phyloP scores from a whole-genome alignment of 371 early-diverging fungal genomes.

The Sanchytrium tribonematis region DNA sequence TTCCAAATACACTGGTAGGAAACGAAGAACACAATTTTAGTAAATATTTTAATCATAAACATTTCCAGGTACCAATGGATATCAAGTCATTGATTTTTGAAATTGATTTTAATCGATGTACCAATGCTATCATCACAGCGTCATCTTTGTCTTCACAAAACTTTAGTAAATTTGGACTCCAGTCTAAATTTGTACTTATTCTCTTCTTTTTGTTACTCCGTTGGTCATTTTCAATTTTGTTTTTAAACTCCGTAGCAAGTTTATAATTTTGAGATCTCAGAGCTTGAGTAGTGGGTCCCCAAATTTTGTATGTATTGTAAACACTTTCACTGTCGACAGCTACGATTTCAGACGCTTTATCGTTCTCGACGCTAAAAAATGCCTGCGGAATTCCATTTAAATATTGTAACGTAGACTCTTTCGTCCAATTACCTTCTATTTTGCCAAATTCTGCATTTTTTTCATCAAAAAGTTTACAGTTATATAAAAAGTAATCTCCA shows the following conservation, averaged over 20 bases:
- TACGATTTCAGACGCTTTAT: conserved; percentile 6
- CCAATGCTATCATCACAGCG: too few species aligned
- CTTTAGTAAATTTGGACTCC: too few species aligned
- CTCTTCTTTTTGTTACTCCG: conserved; percentile 12
- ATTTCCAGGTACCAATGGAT: too few species aligned
- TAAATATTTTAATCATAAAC: background rate
- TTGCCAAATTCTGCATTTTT: conserved; percentile 6
- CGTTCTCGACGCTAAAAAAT: conserved; percentile 10
- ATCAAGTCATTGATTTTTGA: too few species aligned
- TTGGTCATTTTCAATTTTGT: conserved; percentile 38
- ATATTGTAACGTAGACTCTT: background rate
- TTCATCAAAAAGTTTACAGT: conserved; percentile 18
- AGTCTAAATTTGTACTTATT: too few species aligned
- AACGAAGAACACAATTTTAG: conserved; percentile 49
- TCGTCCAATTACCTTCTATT: conserved; percentile 1
- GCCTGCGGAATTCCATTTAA: conserved; percentile 11
- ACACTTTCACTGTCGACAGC: conserved; percentile 25
- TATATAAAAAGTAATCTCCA: conserved; percentile 48
- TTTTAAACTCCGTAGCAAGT: conserved; percentile 34
- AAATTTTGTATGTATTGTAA: conserved; percentile 39
- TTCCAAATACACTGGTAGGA: conserved; percentile 85
- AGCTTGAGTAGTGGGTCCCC: conserved; percentile 36
- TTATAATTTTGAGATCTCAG: conserved; percentile 30
- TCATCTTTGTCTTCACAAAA: too few species aligned
- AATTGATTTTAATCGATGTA: too few species aligned